Evolutionary conservation across 306 rosid genomes (phyloP).

Genomic region (Mimosa bimucronata): DNA sequence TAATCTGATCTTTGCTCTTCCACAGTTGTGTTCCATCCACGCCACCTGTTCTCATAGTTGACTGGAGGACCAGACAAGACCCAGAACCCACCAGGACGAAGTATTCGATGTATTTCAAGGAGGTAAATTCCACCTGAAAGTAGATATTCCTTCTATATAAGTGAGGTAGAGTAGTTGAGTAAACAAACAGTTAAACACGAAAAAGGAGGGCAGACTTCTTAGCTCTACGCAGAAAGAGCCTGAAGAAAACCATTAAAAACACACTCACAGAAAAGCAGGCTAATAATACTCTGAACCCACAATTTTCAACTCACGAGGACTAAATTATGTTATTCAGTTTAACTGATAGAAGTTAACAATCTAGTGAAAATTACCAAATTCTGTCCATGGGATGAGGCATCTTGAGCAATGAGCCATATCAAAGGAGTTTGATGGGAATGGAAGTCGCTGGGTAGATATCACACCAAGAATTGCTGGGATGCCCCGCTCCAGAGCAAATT

Average conservation of each 20-base stretch:
- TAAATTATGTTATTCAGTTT: neutral
- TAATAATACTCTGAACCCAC: neutral
- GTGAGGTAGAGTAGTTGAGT: neutral
- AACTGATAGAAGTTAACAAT: slow-evolving; percentile 9
- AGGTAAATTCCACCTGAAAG: slow-evolving; percentile 90
- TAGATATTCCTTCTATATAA: slow-evolving; percentile 9
- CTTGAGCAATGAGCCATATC: slow-evolving; percentile 99
- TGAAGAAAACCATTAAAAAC: neutral
- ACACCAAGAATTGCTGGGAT: slow-evolving; percentile 97
- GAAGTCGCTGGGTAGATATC: slow-evolving; percentile 95
- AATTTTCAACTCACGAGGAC: neutral
- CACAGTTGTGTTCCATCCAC: slow-evolving; percentile 93
- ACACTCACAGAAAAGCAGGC: neutral
- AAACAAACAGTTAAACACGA: neutral
- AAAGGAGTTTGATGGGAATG: slow-evolving; percentile 92
- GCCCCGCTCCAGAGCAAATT: slow-evolving; percentile 97
- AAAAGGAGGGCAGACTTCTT: slow-evolving; percentile 2
- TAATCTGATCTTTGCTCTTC: slow-evolving; percentile 91
- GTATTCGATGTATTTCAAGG: slow-evolving; percentile 85
- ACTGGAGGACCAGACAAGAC: slow-evolving; percentile 96
- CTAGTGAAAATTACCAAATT: slow-evolving; percentile 69
- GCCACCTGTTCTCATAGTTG: slow-evolving; percentile 86
- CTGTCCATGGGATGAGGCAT: slow-evolving; percentile 99
- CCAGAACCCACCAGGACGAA: slow-evolving; percentile 99
- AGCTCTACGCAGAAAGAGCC: slow-evolving; percentile 10